Evolutionary conservation across 305 asterid genomes (phyloP), one percentile per base, ranked within the genome.

Genomic region (Caryopteris hybrid): DNA sequence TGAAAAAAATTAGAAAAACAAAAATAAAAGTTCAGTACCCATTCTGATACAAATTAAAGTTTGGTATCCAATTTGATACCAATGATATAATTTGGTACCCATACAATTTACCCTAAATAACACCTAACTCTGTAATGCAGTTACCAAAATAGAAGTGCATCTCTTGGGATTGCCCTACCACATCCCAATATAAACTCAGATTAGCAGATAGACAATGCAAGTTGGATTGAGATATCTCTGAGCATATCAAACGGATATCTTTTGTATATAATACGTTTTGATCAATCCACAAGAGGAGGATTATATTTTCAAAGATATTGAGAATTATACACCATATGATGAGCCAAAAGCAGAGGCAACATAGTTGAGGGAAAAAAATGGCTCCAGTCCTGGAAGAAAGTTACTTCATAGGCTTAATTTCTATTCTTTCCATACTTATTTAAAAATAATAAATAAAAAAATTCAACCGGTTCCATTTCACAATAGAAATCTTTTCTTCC

Each of bases 171-270:
- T 34, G 21, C 54, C 16, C n/a, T 8, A 18, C 0, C 14, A 33
- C 63, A 6, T 12, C 55, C 45, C 21, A 27, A 62, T 20, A 64
- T 11, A 57, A 60, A 41, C 64, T 16, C 25, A 75, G 39, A 36
- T 22, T 47, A 45, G 27, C 33, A 69, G 10, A 59, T n/a, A n/a
- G n/a, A n/a, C n/a, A n/a, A n/a, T n/a, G 46, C 69, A 58, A 47
- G 68, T 27, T 6, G 50, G 67, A 68, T 20, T 10, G 46, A 47
- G 39, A 18, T 17, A 38, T 17, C 47, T 56, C 14, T 18, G 14
- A 46, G 50, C 14, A 8, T n/a, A 27, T 38, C 53, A 64, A 53
- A 33, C 22, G 53, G 12, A 33, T 16, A 39, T 29, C 48, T 12
- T 54, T 43, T 21, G 18, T 12, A 20, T 22, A 54, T 21, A 39